A percentile compares a stretch with the other conserved stretches of the same genome.
These are phyloP conservation scores for Trichoderma reesei DNA, from an alignment of 495 filamentous ascomycete genomes.

Conservation along the genomic window DNA sequence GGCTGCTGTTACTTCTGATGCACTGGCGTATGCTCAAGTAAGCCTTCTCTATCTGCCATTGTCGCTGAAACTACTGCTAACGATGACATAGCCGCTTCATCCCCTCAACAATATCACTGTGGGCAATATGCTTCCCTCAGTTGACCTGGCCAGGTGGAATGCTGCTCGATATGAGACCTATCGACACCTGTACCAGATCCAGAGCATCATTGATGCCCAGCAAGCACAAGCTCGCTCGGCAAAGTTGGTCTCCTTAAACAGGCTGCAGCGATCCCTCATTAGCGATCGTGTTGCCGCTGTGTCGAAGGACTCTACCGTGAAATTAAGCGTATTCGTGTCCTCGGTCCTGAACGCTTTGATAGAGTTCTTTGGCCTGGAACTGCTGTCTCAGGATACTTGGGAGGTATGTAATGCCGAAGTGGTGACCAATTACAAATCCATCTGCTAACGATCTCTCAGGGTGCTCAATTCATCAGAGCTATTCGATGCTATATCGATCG, in stretches of 20 bases:
- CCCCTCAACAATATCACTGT: constrained; percentile 55
- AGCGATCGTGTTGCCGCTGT: constrained; percentile 47
- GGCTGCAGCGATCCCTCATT: constrained; percentile 57
- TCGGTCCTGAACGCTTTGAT: not conserved
- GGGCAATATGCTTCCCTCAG: constrained; percentile 25
- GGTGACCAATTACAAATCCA: not conserved
- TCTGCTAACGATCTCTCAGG: not conserved
- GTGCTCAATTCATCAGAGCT: constrained; percentile 26
- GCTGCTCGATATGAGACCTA: constrained; percentile 1
- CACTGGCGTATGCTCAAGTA: constrained; percentile 17
- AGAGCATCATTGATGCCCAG: constrained; percentile 22
- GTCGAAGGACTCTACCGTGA: constrained; percentile 54
- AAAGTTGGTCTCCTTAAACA: constrained; percentile 55
- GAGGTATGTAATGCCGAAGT: constrained; percentile 19
- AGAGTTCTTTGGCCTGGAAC: not conserved
- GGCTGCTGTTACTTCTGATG: constrained; percentile 8
- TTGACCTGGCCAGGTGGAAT: not conserved
- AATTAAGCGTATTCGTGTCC: constrained; percentile 33
- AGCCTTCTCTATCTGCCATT: constrained; percentile 13
- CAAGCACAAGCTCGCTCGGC: constrained; percentile 25
- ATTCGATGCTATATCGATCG: constrained; percentile 50
- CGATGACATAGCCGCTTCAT: constrained; percentile 42
- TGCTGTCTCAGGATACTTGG: constrained; percentile 18
- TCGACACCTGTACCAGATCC: not conserved
- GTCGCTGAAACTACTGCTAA: constrained; percentile 17